Evolutionary conservation across 352 stramenopile species (phyloP).

Genomic region (Globisporangium splendens): DNA sequence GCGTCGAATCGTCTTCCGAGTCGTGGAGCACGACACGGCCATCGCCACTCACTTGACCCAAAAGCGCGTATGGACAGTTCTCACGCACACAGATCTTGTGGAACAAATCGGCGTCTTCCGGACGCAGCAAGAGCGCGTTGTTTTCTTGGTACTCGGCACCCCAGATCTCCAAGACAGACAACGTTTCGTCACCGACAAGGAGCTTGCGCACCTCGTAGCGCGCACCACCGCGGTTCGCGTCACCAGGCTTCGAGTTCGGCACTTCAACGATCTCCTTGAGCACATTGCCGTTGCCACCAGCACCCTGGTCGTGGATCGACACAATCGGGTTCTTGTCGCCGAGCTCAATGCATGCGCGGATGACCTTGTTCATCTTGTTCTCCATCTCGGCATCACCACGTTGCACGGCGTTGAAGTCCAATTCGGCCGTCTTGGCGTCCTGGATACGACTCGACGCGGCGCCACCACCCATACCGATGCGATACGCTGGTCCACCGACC

Average conservation of each 20-base stretch:
- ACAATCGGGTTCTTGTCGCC: conserved; percentile 98
- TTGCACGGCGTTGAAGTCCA: conserved; percentile 99
- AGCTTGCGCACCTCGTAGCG: conserved; percentile 97
- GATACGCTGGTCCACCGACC: conserved; percentile 97
- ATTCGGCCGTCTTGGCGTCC: conserved; percentile 88
- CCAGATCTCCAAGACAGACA: conserved; percentile 99
- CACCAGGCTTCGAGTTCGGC: conserved; percentile 74
- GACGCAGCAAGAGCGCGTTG: conserved; percentile 94
- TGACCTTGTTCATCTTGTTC: conserved; percentile 99
- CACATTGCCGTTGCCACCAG: conserved; percentile 99
- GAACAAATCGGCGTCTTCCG: conserved; percentile 90
- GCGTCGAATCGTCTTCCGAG: conserved; percentile 90
- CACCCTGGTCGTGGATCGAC: conserved; percentile 99
- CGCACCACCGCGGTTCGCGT: conserved; percentile 81
- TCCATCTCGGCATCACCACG: conserved; percentile 99
- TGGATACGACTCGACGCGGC: conserved; percentile 96
- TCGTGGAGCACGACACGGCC: conserved; percentile 97
- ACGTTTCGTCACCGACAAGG: conserved; percentile 96
- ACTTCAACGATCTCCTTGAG: conserved; percentile 99
- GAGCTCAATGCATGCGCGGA: conserved; percentile 97
- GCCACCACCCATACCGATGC: conserved; percentile 98
- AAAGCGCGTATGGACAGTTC: conserved; percentile 95
- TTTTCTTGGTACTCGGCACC: conserved; percentile 99
- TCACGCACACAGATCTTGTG: conserved; percentile 95
- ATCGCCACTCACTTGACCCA: conserved; percentile 95